These are phyloP conservation scores for Collybia sp. DNA, from an alignment of 768 basidiomycete genomes.

Conservation along the genomic window DNA sequence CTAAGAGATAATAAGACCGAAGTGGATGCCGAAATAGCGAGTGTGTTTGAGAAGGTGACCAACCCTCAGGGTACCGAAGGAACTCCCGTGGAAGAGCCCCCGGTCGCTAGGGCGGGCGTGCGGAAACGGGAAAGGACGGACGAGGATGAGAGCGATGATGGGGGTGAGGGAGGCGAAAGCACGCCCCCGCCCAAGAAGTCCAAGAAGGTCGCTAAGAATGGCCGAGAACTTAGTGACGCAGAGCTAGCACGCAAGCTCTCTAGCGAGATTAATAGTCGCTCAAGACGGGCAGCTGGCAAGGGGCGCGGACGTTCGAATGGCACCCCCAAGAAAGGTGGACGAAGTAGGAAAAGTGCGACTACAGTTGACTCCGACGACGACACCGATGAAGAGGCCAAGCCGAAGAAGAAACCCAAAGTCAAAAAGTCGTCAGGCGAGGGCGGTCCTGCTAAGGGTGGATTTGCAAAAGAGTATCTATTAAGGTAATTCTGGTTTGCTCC, in stretches of 20 bases:
- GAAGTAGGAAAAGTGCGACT: conserved; percentile 50
- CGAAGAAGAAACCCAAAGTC: conserved; percentile 26
- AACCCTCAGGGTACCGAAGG: conserved; percentile 21
- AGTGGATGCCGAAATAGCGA: conserved; percentile 65
- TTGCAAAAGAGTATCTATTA: conserved; percentile 70
- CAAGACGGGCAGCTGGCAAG: conserved; percentile 40
- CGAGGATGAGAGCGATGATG: conserved; percentile 26
- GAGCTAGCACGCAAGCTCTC: conserved; percentile 69
- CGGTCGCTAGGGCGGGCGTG: conserved; percentile 14
- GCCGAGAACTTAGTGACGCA: conserved; percentile 58
- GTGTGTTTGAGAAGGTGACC: conserved; percentile 60
- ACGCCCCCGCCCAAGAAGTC: conserved; percentile 40
- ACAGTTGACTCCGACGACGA: conserved; percentile 52
- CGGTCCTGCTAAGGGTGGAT: conserved; percentile 61
- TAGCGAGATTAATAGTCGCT: conserved; percentile 61
- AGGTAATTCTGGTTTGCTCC: conserved; percentile 41
- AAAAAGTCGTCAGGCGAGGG: conserved; percentile 41
- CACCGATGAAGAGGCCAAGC: conserved; percentile 36
- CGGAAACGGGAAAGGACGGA: conserved; percentile 27
- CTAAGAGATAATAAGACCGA: conserved; percentile 64
- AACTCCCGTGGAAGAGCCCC: conserved; percentile 14
- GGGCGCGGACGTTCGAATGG: conserved; percentile 31
- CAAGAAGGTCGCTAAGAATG: conserved; percentile 45
- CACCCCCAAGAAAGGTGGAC: conserved; percentile 36
- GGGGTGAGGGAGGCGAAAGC: conserved; percentile 23